These are phyloP conservation scores for Orbilia oligospora DNA, from an alignment of 2,329 filamentous ascomycete species.

Conservation along the genomic window DNA sequence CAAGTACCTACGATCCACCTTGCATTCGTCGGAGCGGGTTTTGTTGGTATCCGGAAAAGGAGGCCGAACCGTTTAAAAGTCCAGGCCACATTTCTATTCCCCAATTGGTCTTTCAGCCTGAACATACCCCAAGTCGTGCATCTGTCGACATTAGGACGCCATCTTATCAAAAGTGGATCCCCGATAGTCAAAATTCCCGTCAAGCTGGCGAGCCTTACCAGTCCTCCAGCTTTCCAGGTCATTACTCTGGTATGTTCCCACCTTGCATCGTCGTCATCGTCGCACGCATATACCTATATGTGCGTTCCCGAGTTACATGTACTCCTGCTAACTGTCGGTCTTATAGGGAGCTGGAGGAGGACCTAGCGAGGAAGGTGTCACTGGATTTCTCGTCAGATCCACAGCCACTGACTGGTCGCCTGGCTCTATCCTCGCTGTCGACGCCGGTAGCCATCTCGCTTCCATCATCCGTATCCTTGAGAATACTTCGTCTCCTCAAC, in stretches of 20 bases:
- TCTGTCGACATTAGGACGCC: slow-evolving; percentile 29
- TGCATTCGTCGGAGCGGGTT: slow-evolving; percentile 10
- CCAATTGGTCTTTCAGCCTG: slow-evolving; percentile 40
- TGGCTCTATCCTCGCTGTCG: slow-evolving; percentile 89
- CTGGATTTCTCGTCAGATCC: slow-evolving; percentile 89
- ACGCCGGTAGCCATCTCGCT: slow-evolving; percentile 90
- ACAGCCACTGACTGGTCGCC: slow-evolving; percentile 82
- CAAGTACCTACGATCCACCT: slow-evolving; percentile 13
- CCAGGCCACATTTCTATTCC: slow-evolving; percentile 32
- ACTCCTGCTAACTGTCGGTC: slow-evolving; percentile 22
- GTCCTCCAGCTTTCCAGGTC: slow-evolving; percentile 61
- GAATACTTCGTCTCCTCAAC: slow-evolving; percentile 68
- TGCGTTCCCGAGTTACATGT: not conserved
- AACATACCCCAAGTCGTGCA: slow-evolving; percentile 31
- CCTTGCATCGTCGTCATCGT: slow-evolving; percentile 6
- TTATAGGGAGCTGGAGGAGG: slow-evolving; percentile 82
- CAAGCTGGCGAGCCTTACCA: slow-evolving; percentile 58
- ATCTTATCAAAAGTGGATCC: slow-evolving; percentile 56
- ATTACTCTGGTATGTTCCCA: slow-evolving; percentile 55
- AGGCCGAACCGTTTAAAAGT: slow-evolving; percentile 25
- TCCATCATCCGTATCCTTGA: slow-evolving; percentile 86
- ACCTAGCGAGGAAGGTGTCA: slow-evolving; percentile 89
- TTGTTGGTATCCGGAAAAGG: slow-evolving; percentile 23
- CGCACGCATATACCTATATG: slow-evolving; percentile 28
- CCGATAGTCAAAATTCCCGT: slow-evolving; percentile 53